Base-by-base conservation (phyloP, 805 yeast genomes). In the Clavispora phyllophila region DNA sequence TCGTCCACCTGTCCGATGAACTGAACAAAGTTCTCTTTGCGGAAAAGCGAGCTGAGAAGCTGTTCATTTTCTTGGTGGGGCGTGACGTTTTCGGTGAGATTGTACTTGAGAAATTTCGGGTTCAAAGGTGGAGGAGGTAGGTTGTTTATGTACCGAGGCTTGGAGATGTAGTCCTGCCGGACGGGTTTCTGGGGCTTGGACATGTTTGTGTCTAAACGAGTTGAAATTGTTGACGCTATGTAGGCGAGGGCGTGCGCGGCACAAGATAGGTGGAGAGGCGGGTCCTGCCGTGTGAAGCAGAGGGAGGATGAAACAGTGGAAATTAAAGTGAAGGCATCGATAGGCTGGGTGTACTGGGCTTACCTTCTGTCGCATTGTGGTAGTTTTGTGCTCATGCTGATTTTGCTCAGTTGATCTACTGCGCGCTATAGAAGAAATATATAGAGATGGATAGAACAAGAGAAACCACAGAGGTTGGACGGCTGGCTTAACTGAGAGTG, bases 51-150 rank as follows among this genome's bases (percentile, higher is more conserved):
- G 2, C 89, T 73, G 50, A 91, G 66, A 42, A 87, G 71, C 41
- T 76, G 75, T 45, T 64, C 68, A 13, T 63, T 58, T 45, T 72
- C 76, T 37, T 57, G 53, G 38, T 55, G 72, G 53, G 63, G 68
- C 60, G 59, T 60, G 32, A 53, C 50, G 37, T 49, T 53, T 41
- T 65, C 68, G 10, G 70, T 67, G 20, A 68, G 58, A 56, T 65
- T 60, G 50, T 81, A 77, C 39, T 81, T 76, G 41, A 93, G 63
- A 43, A 90, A 74, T 60, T 85, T 87, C 24, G 99, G 97, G 36
- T 96, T 88, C 47, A 93, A 74, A 19, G 91, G 84, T 9, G 98
- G 98, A 2, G 96, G 90, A 5, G 99, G 99, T 19, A 93, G 72
- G 55, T 80, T 85, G 61, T 93, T 93, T 45, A 79, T 79, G 62